These are phyloP conservation scores for Paecilomyces sp. DNA, from an alignment of 2,329 filamentous ascomycete genomes.

Conservation along the genomic window DNA sequence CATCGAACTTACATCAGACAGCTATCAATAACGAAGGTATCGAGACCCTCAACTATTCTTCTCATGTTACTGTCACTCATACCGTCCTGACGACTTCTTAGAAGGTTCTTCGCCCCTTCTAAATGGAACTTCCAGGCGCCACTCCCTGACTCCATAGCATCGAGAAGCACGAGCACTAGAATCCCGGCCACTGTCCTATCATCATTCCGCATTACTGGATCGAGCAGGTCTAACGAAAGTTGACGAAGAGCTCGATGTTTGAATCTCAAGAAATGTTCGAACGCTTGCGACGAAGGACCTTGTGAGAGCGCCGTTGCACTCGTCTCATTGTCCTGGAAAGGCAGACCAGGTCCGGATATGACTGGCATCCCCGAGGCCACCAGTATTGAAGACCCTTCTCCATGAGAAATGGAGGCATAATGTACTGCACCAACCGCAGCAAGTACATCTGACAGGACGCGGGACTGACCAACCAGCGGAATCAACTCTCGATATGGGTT, in stretches of 20 bases:
- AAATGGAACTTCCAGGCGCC: constrained; percentile 47
- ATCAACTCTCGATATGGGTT: constrained; percentile 46
- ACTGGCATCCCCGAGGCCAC: constrained; percentile 18
- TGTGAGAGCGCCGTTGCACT: constrained; percentile 23
- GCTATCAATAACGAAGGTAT: constrained; percentile 30
- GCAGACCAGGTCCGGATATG: constrained; percentile 10
- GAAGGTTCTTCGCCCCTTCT: constrained; percentile 43
- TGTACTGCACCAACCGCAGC: constrained; percentile 44
- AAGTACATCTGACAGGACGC: constrained; percentile 40
- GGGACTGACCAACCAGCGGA: constrained; percentile 36
- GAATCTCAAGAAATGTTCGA: constrained; percentile 36
- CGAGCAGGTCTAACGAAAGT: constrained; percentile 25
- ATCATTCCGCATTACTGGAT: constrained; percentile 28
- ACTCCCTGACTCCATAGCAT: constrained; percentile 44
- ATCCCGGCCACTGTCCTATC: constrained; percentile 40
- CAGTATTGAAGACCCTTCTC: constrained; percentile 25
- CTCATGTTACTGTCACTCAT: constrained; percentile 8
- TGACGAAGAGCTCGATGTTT: constrained; percentile 43
- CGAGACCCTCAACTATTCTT: constrained; percentile 23
- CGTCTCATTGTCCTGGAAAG: constrained; percentile 20
- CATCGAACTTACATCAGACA: constrained; percentile 26
- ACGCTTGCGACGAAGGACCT: constrained; percentile 27
- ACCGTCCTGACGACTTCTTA: constrained; percentile 28
- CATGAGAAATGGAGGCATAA: constrained; percentile 33
- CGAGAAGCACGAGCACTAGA: constrained; percentile 43